These are phyloP conservation scores for Sugiyamaella grinbergsii DNA, from an alignment of 1,139 yeast genomes.

Conservation along the genomic window DNA sequence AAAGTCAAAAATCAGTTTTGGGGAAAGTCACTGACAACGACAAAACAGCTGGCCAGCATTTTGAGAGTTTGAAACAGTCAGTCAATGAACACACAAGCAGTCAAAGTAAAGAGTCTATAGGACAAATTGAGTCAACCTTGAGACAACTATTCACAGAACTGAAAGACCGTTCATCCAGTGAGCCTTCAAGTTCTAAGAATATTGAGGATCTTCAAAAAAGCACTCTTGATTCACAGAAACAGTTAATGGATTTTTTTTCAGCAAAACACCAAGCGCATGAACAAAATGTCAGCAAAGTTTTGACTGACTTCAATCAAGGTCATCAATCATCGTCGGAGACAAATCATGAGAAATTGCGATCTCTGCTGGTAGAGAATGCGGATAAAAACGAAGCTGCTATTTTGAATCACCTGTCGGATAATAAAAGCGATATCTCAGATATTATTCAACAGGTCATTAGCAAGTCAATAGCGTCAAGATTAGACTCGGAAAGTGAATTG, in stretches of 20 bases:
- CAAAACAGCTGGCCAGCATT: not conserved
- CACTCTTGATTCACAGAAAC: too few relatives aligned
- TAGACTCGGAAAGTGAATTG: not conserved
- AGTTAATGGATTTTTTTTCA: not conserved
- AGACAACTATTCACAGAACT: not conserved
- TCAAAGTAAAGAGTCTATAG: not conserved
- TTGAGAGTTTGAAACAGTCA: slow-evolving; percentile 2
- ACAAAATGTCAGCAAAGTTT: not conserved
- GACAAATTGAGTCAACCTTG: not conserved
- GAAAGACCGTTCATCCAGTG: too few relatives aligned
- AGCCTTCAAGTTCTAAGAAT: too few relatives aligned
- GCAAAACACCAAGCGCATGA: not conserved
- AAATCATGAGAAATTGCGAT: not conserved
- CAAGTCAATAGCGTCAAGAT: not conserved
- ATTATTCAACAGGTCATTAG: not conserved
- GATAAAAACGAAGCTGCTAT: slow-evolving; percentile 7
- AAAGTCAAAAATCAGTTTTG: slow-evolving; percentile 1
- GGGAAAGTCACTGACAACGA: slow-evolving; percentile 1
- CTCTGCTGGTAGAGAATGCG: not conserved
- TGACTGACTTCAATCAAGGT: not conserved
- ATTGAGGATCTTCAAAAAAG: too few relatives aligned
- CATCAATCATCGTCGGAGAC: not conserved
- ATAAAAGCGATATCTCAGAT: slow-evolving; percentile 20
- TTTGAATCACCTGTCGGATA: slow-evolving; percentile 6
- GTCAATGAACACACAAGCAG: not conserved